A percentile compares a stretch with the other conserved stretches of the same genome.
phyloP scores from a whole-genome alignment of 352 stramenopile species.

The Pythium folliculosum region DNA sequence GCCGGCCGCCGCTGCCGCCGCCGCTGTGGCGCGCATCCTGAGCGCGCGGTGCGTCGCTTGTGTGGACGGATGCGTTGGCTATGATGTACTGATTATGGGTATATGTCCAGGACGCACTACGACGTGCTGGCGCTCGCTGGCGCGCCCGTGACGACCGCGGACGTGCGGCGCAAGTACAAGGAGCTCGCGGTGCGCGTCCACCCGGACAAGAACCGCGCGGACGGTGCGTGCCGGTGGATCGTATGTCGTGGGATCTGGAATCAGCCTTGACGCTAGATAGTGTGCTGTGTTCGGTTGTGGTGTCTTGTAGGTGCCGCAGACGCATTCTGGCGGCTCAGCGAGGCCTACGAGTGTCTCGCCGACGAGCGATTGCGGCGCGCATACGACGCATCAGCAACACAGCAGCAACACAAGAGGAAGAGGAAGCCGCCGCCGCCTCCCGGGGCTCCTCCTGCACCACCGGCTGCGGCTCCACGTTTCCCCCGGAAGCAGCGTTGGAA shows the following conservation, averaged over 20 bases:
- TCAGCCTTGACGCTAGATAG: too few species aligned
- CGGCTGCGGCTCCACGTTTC: constrained; percentile 5
- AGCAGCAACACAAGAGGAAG: background rate
- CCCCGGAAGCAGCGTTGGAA: constrained; percentile 12
- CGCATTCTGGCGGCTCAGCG: constrained; percentile 77
- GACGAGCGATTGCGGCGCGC: constrained; percentile 46
- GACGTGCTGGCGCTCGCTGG: constrained; percentile 29
- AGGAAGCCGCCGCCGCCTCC: constrained; percentile 2
- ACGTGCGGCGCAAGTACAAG: constrained; percentile 37
- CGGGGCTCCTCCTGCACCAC: background rate
- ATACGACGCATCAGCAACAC: constrained; percentile 30
- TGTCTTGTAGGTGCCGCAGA: constrained; percentile 52
- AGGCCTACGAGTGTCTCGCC: constrained; percentile 75
- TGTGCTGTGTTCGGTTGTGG: background rate
- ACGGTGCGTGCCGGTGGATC: constrained; percentile 12
- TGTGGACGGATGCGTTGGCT: background rate
- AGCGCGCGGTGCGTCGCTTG: constrained; percentile 8
- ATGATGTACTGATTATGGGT: constrained; percentile 1
- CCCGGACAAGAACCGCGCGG: constrained; percentile 37
- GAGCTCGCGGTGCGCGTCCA: constrained; percentile 34
- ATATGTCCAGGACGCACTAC: constrained; percentile 28
- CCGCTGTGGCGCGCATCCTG: constrained; percentile 21
- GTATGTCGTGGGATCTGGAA: background rate
- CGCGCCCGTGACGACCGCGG: constrained; percentile 1
- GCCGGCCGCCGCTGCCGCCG: constrained; percentile 1